Base-by-base conservation (phyloP, 495 filamentous ascomycete genomes). In the Paragyromitra xinjiangensis region DNA sequence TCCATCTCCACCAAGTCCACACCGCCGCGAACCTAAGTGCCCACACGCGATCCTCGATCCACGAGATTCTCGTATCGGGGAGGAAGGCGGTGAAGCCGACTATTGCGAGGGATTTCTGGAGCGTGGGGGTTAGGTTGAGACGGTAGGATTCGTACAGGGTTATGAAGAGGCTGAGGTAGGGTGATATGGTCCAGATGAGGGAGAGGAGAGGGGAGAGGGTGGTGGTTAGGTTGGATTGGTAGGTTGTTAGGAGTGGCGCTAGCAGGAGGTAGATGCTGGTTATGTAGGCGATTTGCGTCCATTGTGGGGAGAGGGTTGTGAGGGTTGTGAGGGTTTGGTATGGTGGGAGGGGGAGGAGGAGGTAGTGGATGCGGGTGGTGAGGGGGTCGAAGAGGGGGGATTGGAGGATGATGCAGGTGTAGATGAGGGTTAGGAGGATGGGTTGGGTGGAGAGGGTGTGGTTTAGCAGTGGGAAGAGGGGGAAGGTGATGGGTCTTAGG, bases 401-500 rank as follows among this genome's bases (percentile, higher is more conserved):
- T 1, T 73, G 55, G 6, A 11, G 2, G 1, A 16, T 14, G 3
- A 73, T 6, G 22, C 22, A 71, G 0, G 8, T 7, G 39, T 73
- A 73, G 50, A 58, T 34, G 14, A 58, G 8, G 2, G 12, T 7
- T 2, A 72, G 12, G 6, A 51, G 22, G 50, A 44, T 3, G 0
- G 8, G 22, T n/a, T 22, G 19, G 2, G 37, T 58, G 8, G 4
- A 8, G 1, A 50, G 39, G 68, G 40, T 45, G 53, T 69, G 73
- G 68, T 50, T 48, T 4, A 74, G 24, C 1, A 51, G 1, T 2
- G 71, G 56, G 26, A 74, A 51, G 16, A 34, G 2, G 16, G 71
- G 69, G 1, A 74, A 11, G n/a, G 26, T 26, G 37, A 4, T 26
- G 1, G 11, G 7, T 1, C 14, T 22, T 7, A 69, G 3, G 6